A percentile compares a stretch with the other conserved stretches of the same genome.
phyloP scores from a whole-genome alignment of 768 basidiomycete genomes.

The Hygrophoropsis aurantiaca region DNA sequence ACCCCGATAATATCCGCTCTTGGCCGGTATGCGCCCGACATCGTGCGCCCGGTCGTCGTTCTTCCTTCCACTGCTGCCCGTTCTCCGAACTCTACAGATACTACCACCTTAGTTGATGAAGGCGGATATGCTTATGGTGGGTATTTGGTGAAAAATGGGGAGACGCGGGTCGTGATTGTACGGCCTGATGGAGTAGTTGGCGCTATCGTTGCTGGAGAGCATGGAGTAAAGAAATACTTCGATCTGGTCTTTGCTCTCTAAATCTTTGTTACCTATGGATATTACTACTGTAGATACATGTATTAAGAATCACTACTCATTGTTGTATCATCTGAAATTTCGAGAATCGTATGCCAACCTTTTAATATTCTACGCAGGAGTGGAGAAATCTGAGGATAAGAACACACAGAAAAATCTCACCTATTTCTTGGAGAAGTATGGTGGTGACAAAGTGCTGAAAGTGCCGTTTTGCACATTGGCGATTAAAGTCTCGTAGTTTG shows the following conservation, averaged over 20 bases:
- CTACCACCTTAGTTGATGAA: constrained; percentile 33
- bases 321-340: no score
- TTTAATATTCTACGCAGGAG: constrained; percentile 19
- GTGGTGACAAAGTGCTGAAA: constrained; percentile 31
- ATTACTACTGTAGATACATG: no score
- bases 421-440: constrained; percentile 13
- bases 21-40: not conserved
- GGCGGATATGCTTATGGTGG: constrained; percentile 34
- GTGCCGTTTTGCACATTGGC: constrained; percentile 45
- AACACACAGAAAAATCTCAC: constrained; percentile 14
- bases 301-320: no score
- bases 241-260: not conserved
- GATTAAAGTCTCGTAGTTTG: no score
- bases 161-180: constrained; percentile 31
- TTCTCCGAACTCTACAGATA: constrained; percentile 10
- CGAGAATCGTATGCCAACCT: constrained; percentile 17
- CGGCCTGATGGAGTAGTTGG: constrained; percentile 45
- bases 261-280: no score
- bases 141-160: constrained; percentile 32
- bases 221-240: constrained; percentile 12
- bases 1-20: not conserved
- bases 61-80: not conserved
- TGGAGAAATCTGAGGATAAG: constrained; percentile 6
- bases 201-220: constrained; percentile 27
- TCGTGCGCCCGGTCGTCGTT: constrained; percentile 4